Conservation (phyloP, 108 stramenopile species). For the Fragilariopsis cylindrus region DNA sequence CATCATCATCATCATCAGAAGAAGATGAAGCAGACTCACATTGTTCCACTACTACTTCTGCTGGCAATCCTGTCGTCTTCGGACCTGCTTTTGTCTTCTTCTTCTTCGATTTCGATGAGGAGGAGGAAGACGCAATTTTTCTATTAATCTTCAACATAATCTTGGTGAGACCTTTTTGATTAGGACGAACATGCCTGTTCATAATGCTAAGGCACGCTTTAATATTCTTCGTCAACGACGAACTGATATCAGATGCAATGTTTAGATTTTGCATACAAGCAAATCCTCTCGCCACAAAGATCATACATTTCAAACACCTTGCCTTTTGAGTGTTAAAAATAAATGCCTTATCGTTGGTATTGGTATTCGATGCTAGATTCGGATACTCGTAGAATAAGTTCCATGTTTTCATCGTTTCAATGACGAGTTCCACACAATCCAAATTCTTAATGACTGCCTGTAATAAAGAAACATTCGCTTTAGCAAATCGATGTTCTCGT, state of each 20-base stretch:
- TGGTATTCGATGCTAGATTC: not conserved
- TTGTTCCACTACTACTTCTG: too few relatives aligned
- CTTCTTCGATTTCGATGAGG: too few relatives aligned
- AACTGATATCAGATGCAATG: not conserved
- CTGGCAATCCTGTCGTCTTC: too few relatives aligned
- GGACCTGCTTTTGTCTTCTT: too few relatives aligned
- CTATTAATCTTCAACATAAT: not conserved
- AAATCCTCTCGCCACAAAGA: slow-evolving; percentile 35
- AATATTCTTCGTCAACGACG: slow-evolving; percentile 1
- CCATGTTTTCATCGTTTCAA: slow-evolving; percentile 29
- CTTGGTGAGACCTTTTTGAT: slow-evolving; percentile 5
- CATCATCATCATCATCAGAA: too few relatives aligned
- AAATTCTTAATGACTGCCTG: slow-evolving; percentile 26
- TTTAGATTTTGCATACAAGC: not conserved
- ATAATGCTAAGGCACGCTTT: slow-evolving; percentile 3
- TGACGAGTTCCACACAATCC: slow-evolving; percentile 17
- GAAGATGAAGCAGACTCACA: too few relatives aligned
- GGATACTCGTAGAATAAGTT: slow-evolving; percentile 20
- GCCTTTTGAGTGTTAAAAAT: not conserved
- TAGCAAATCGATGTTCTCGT: slow-evolving; percentile 27
- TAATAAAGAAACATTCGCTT: slow-evolving; percentile 25
- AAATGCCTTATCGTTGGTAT: not conserved
- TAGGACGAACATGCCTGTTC: slow-evolving; percentile 4
- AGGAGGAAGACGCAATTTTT: too few relatives aligned
- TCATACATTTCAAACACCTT: slow-evolving; percentile 34